Base-by-base conservation (phyloP, 768 basidiomycete genomes). In the Boletus speciosus region DNA sequence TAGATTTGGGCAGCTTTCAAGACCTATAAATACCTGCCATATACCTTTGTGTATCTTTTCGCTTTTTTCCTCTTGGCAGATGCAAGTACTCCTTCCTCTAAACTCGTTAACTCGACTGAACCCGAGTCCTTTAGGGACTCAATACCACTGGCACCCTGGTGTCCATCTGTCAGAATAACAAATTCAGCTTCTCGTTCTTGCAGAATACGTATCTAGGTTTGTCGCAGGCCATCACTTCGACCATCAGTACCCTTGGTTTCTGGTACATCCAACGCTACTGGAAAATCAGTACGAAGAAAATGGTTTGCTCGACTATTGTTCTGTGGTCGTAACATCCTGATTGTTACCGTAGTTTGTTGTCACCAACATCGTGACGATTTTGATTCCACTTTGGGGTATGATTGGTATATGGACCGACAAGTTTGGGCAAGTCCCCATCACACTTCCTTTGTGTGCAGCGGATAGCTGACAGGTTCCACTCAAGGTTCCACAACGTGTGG, bases 351-450 rank as follows among this genome's bases (percentile, higher is more conserved):
- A 91, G 87, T 91, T 92, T 61, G 72, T 84, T 14, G 79, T 88
- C 0, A 91, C 88, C 4, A 91, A 89, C 58, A 78, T 89, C 0
- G 81, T 86, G 5, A 87, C 88, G 4, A 79, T 91, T 25, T 39
- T 91, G 41, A 90, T 93, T 48, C 89, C 90, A 1, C 74, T 91
- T 6, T 93, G 90, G 90, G 88, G 89, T 14, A 87, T 89, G 87
- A 76, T 91, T 40, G 90, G 91, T 2, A 82, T 93, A 45, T 90
- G 90, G 89, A 90, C 90, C 0, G 57, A 72, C 9, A 86, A 78
- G 55, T 61, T 93, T 45, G 90, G 90, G 85, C 88, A 59, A 21
- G 79, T 54, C 1, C 1, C 66, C 21, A 15, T 47, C 15, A 14
- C 0, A n/a, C 42, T 6, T 16, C 9, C 23, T 32, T 48, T 15